Conservation (phyloP, 176 grass and related monocot species). For the Bromus sterilis region DNA sequence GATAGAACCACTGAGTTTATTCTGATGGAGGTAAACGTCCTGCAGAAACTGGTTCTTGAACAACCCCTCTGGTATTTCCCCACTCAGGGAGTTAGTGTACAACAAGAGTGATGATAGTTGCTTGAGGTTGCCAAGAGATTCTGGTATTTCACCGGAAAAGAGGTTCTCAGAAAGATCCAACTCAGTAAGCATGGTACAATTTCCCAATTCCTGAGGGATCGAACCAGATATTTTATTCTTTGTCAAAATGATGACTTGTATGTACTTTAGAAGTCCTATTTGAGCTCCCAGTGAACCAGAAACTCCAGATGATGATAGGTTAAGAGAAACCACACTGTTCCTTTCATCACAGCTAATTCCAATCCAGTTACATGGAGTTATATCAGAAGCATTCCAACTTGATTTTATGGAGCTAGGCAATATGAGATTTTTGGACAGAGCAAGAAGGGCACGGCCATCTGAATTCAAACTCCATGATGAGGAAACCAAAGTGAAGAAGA, state of each 20-base stretch:
- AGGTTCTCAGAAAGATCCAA: constrained; percentile 50
- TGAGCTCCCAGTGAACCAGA: constrained; percentile 38
- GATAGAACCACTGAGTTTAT: constrained; percentile 51
- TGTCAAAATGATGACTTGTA: constrained; percentile 20
- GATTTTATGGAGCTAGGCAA: constrained; percentile 30
- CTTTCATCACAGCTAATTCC: constrained; percentile 28
- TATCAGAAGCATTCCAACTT: constrained; percentile 39
- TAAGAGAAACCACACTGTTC: constrained; percentile 26
- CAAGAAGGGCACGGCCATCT: constrained; percentile 48
- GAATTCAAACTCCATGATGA: constrained; percentile 31
- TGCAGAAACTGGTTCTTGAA: constrained; percentile 38
- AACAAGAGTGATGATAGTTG: constrained; percentile 22
- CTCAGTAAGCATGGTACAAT: constrained; percentile 43
- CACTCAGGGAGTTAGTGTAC: constrained; percentile 31
- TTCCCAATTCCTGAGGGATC: constrained; percentile 50
- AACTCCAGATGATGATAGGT: constrained; percentile 24
- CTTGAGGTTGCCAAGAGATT: constrained; percentile 41
- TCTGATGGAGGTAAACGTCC: constrained; percentile 35
- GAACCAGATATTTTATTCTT: constrained; percentile 35
- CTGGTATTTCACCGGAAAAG: constrained; percentile 64
- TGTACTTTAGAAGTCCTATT: constrained; percentile 29
- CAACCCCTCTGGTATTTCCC: constrained; percentile 47
- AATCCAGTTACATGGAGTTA: constrained; percentile 48
- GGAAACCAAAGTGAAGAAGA: constrained; percentile 27
- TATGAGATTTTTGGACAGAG: constrained; percentile 39